A percentile compares a stretch with the other conserved stretches of the same genome.
Conservation (phyloP, 179 eudicot genomes). For the Gypsophila paniculata region DNA sequence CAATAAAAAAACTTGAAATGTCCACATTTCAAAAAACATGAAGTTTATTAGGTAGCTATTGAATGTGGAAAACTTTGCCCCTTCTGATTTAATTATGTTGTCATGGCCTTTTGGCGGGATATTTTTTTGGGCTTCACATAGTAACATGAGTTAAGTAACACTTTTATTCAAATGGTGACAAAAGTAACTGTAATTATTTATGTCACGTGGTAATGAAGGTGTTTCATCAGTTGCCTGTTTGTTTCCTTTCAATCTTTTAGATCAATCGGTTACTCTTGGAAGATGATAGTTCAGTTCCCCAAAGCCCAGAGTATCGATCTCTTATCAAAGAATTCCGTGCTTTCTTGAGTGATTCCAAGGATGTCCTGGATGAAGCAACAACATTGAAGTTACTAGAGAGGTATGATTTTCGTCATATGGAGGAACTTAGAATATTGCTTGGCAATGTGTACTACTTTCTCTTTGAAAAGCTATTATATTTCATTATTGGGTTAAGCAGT, state of each 20-base stretch:
- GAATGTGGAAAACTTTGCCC: background rate
- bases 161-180: too few relatives aligned
- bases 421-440: background rate
- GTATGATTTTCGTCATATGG: slow-evolving; percentile 27
- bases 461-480: background rate
- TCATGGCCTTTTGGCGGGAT: background rate
- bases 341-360: slow-evolving; percentile 87
- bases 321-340: slow-evolving; percentile 78
- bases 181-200: too few relatives aligned
- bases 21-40: background rate
- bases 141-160: too few relatives aligned
- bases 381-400: slow-evolving; percentile 88
- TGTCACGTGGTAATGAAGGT: too few relatives aligned
- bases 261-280: slow-evolving; percentile 85
- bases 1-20: background rate
- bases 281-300: slow-evolving; percentile 60
- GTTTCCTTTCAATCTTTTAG: slow-evolving; percentile 31
- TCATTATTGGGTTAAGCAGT: background rate
- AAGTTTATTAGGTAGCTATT: background rate
- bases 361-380: slow-evolving; percentile 96
- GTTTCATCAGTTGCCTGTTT: background rate
- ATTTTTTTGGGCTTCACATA: background rate
- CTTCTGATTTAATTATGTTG: background rate
- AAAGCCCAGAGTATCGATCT: slow-evolving; percentile 59
- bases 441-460: background rate